Conservation (phyloP, 2,329 filamentous ascomycete genomes). For the Venturia asperata region DNA sequence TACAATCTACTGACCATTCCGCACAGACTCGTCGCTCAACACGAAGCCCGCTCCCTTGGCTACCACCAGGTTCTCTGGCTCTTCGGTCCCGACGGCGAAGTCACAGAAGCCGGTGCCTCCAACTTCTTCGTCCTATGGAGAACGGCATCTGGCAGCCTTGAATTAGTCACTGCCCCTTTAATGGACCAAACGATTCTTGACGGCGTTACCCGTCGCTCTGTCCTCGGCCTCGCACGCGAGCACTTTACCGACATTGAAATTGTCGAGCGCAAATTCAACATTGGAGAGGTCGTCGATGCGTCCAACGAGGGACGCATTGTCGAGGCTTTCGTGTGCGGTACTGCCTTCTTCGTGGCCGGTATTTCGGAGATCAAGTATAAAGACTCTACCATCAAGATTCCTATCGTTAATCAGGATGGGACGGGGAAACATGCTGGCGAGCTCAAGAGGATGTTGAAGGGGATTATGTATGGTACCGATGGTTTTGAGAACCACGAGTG, state of each 20-base stretch:
- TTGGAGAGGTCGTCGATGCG: slow-evolving; percentile 68
- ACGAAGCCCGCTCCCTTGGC: slow-evolving; percentile 63
- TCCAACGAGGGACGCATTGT: slow-evolving; percentile 66
- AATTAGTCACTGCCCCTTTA: slow-evolving; percentile 78
- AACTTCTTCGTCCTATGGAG: slow-evolving; percentile 88
- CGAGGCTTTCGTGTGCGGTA: slow-evolving; percentile 81
- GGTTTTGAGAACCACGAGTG: slow-evolving; percentile 37
- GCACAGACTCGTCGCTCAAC: slow-evolving; percentile 62
- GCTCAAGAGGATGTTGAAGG: slow-evolving; percentile 41
- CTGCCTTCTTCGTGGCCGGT: slow-evolving; percentile 54
- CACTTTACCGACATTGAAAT: slow-evolving; percentile 58
- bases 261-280: slow-evolving; percentile 76
- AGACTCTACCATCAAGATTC: slow-evolving; percentile 38
- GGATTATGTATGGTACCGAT: slow-evolving; percentile 43
- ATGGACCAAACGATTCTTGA: slow-evolving; percentile 79
- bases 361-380: slow-evolving; percentile 41
- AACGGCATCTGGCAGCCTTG: slow-evolving; percentile 49
- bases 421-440: slow-evolving; percentile 36
- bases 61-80: slow-evolving; percentile 94
- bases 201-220: slow-evolving; percentile 77
- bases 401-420: slow-evolving; percentile 33
- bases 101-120: slow-evolving; percentile 84
- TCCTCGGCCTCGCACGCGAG: slow-evolving; percentile 63
- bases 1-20: background rate
- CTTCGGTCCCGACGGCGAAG: slow-evolving; percentile 61